Base-by-base conservation (phyloP, 192 early-diverging fungal genomes). In the Mortierella hygrophila region DNA sequence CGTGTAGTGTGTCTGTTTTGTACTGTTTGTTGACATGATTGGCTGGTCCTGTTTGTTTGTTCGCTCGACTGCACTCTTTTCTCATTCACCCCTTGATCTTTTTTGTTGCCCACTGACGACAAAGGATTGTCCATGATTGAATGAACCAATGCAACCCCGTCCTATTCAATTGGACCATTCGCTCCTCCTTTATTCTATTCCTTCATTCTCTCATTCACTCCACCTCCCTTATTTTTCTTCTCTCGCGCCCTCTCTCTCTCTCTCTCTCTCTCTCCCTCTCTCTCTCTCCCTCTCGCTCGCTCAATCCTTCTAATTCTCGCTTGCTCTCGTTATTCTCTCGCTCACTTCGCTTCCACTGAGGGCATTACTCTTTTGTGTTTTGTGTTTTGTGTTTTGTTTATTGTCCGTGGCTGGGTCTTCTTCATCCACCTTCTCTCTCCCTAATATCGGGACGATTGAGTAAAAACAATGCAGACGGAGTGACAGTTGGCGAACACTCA, bases 221-320 rank as follows among this genome's bases (percentile, higher is more conserved):
- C 29, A 8, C 26, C 26, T 32, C 11, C 26, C 26, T 15, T 65
- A 20, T 73, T 47, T 42, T 23, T 35, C 26, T 42, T 20, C 29
- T 18, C 29, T n/a, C 70, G 13, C 44, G 42, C 26, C n/a, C 35
- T 40, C 29, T 72, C 71, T 72, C 41, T 29, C 37, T 46, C 70
- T 29, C 21, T 71, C 70, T 71, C 70, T 35, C 54, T 71, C 70
- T 71, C 42, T 40, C 29, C 47, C 71, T 72, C 41, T 29, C 37
- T 46, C 70, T 29, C 21, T 71, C 70, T 71, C 70, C 26, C 54
- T 71, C 70, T 71, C 42, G 38, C 32, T 72, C 44, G 8, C 70
- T 47, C 10, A 6, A 29, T 41, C 46, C 72, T 38, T 72, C 26
- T n/a, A 7, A 26, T 15, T 35, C 32, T 73, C 42, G 10, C 40